Evolutionary conservation across 2,329 filamentous ascomycete species (phyloP), one percentile per base, ranked within the genome.

Genomic region (Neoarthrinium moseri): DNA sequence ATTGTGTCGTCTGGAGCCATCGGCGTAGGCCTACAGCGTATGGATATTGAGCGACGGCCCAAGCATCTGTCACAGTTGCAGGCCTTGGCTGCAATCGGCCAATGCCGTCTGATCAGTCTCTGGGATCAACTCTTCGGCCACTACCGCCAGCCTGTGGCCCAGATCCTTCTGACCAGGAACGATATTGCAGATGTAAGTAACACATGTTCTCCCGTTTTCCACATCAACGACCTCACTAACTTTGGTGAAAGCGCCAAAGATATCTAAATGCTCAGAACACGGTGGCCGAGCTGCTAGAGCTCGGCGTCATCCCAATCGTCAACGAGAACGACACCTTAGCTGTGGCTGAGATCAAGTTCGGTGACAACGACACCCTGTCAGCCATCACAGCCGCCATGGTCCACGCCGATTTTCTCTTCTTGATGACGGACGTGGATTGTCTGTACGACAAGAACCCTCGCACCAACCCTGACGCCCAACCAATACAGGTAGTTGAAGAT

Each of bases 341-440:
- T 20, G 94, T 99, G 54, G 89, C 92, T 35, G 94, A 99, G 78
- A 99, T 99, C 72, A 97, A 97, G 74, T 99, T 99, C 63, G 94
- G 94, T 55, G 94, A 99, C 74, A 99, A 99, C 59, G 94, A 99
- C 67, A 99, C 94, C 2, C 76, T 99, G 37, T 96, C 91, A 11
- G 94, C 94, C 47, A 96, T 99, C 57, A 96, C 94, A 0, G 90
- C 94, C 1, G 94, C 88, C 55, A 97, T 97, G 91, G 89, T 97
- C 17, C 90, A 96, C 60, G 94, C 94, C 41, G 91, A 99, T 61
- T 89, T 96, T 59, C 78, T 99, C 8, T 99, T 99, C 69, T 78
- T 99, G 52, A 97, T 99, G 94, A 99, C 94, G 1, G 94, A 99
- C 62, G 94, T 99, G 38, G 94, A 99, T 64, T 96, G 92, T 63